Evolutionary conservation across 345 rosid genomes (phyloP).

Genomic region (Eucalyptus tenuipes): DNA sequence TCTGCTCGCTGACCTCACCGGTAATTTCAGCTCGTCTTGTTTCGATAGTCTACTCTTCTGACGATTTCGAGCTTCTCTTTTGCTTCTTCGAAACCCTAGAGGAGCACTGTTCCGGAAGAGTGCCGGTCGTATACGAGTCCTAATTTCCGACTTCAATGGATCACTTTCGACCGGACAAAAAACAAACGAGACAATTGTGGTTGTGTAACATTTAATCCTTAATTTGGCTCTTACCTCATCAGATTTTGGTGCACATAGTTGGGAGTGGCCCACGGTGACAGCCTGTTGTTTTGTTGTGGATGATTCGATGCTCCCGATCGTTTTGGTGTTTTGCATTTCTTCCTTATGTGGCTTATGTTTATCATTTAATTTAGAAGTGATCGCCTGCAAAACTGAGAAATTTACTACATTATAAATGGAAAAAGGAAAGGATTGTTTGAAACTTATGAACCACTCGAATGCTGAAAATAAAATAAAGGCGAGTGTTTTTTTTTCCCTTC

Average conservation of each 20-base stretch:
- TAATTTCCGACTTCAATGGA: not conserved
- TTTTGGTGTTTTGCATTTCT: not conserved
- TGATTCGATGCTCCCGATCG: not conserved
- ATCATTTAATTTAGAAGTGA: not conserved
- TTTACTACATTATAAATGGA: not conserved
- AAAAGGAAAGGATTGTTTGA: not conserved
- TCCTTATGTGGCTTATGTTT: not conserved
- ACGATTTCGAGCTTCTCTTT: not conserved
- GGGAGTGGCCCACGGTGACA: not conserved
- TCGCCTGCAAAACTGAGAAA: not conserved
- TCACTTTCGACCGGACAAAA: not conserved
- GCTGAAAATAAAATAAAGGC: not conserved
- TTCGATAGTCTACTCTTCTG: not conserved
- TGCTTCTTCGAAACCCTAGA: not conserved
- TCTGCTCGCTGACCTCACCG: slow-evolving; percentile 92
- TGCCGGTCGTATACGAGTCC: not conserved
- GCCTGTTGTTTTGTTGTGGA: not conserved
- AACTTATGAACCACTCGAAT: not conserved
- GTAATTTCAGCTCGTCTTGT: slow-evolving; percentile 13
- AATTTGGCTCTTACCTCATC: not conserved
- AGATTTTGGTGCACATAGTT: not conserved
- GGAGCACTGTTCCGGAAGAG: not conserved
- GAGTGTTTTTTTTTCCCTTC: not conserved
- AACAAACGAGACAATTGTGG: not conserved
- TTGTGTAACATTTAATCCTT: not conserved